A percentile compares a stretch with the other conserved stretches of the same genome.
Evolutionary conservation across 768 basidiomycete species (phyloP).

Genomic region (Clitopilus passeckerianus): DNA sequence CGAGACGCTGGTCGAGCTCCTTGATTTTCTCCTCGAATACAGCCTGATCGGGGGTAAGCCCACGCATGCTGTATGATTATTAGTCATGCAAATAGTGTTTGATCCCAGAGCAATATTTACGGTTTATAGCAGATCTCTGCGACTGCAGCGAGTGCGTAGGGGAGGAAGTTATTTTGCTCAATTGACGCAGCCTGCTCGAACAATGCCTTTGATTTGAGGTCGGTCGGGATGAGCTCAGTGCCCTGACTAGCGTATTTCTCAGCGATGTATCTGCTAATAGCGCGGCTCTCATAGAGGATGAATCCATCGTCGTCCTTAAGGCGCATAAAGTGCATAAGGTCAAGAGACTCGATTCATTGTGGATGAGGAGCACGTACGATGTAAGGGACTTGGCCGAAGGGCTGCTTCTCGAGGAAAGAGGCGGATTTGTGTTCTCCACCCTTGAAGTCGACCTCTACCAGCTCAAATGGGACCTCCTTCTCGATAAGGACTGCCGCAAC

Average conservation of each 20-base stretch:
- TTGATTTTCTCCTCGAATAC: background rate
- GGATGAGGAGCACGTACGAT: background rate
- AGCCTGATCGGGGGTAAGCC: background rate
- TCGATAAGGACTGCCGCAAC: constrained; percentile 38
- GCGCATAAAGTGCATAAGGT: background rate
- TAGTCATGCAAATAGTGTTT: background rate
- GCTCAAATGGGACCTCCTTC: constrained; percentile 35
- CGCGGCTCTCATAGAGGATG: constrained; percentile 57
- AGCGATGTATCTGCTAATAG: constrained; percentile 56
- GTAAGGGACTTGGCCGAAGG: constrained; percentile 42
- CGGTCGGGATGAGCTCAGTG: constrained; percentile 45
- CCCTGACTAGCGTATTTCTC: constrained; percentile 50
- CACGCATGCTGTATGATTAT: constrained; percentile 10
- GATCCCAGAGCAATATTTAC: constrained; percentile 16
- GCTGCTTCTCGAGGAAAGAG: constrained; percentile 31
- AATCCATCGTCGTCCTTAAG: constrained; percentile 49
- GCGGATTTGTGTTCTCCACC: constrained; percentile 32
- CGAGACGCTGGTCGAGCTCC: constrained; percentile 1
- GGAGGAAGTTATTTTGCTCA: constrained; percentile 50
- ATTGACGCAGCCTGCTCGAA: constrained; percentile 46
- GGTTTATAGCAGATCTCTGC: constrained; percentile 48
- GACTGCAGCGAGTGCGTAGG: constrained; percentile 29
- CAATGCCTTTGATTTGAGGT: constrained; percentile 29
- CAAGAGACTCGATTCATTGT: too few species aligned
- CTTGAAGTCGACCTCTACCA: constrained; percentile 25